phyloP scores from a whole-genome alignment of 768 basidiomycete species.

The Heimioporus sp. region DNA sequence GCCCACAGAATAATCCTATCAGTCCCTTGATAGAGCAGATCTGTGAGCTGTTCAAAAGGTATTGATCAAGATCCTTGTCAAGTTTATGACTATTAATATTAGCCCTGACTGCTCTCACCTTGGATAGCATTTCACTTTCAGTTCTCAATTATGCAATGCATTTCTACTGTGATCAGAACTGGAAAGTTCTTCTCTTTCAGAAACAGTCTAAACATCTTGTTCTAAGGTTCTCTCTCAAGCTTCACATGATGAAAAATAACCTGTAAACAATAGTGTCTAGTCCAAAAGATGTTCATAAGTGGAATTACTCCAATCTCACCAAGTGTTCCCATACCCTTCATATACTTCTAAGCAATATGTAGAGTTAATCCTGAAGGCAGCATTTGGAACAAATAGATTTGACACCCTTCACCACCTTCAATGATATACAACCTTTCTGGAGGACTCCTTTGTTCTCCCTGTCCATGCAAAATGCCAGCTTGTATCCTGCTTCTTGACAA shows the following conservation, averaged over 20 bases:
- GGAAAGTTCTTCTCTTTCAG: neutral
- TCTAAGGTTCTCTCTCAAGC: too few species aligned
- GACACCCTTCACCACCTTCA: too few species aligned
- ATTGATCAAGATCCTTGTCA: neutral
- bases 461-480: neutral
- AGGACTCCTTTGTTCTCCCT: too few species aligned
- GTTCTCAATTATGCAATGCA: neutral
- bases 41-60: neutral
- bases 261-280: too few species aligned
- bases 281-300: too few species aligned
- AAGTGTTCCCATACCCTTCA: neutral
- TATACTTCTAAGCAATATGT: neutral
- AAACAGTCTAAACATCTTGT: conserved; percentile 3
- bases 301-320: neutral
- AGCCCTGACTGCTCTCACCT: neutral
- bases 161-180: neutral
- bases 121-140: neutral
- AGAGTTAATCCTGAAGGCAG: neutral
- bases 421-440: too few species aligned
- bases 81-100: neutral
- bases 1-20: neutral
- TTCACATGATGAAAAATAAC: neutral
- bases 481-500: neutral
- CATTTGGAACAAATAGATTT: neutral
- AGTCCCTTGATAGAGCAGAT: neutral